Evolutionary conservation across 1,284 basidiomycete species (phyloP).

Genomic region (Boletellus dicymbophilus): DNA sequence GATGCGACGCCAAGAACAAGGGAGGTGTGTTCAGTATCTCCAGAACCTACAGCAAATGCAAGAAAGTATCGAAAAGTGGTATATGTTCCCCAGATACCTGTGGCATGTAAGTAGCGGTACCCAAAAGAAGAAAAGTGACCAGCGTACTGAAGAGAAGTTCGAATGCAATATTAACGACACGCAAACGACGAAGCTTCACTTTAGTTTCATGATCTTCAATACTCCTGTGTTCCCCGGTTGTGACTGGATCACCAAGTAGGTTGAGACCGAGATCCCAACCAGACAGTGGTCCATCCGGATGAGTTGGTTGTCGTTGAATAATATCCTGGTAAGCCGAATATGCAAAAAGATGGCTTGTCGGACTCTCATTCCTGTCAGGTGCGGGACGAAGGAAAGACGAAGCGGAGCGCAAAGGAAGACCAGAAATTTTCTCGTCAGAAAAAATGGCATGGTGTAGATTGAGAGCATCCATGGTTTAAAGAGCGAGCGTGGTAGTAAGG

Average conservation of each 20-base stretch:
- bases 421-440: conserved; percentile 37
- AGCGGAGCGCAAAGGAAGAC: conserved; percentile 47
- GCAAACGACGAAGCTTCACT: conserved; percentile 44
- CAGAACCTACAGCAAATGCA: conserved; percentile 45
- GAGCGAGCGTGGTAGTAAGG: conserved; percentile 13
- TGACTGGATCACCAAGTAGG: conserved; percentile 43
- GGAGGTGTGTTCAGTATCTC: conserved; percentile 43
- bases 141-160: conserved; percentile 50
- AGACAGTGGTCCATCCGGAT: conserved; percentile 37
- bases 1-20: conserved; percentile 63
- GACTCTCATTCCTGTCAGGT: conserved; percentile 46
- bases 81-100: conserved; percentile 61
- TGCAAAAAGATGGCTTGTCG: conserved; percentile 46
- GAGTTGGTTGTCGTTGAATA: conserved; percentile 45
- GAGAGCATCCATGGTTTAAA: conserved; percentile 49
- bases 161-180: conserved; percentile 38
- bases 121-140: conserved; percentile 15
- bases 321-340: conserved; percentile 49
- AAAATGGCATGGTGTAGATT: conserved; percentile 58
- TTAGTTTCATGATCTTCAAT: conserved; percentile 38
- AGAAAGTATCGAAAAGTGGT: conserved; percentile 64
- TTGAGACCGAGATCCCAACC: conserved; percentile 40
- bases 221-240: conserved; percentile 41
- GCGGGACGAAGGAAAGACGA: conserved; percentile 48
- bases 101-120: not conserved